These are phyloP conservation scores for Aspergillus hortae DNA, from an alignment of 2,329 filamentous ascomycete species.

Conservation along the genomic window DNA sequence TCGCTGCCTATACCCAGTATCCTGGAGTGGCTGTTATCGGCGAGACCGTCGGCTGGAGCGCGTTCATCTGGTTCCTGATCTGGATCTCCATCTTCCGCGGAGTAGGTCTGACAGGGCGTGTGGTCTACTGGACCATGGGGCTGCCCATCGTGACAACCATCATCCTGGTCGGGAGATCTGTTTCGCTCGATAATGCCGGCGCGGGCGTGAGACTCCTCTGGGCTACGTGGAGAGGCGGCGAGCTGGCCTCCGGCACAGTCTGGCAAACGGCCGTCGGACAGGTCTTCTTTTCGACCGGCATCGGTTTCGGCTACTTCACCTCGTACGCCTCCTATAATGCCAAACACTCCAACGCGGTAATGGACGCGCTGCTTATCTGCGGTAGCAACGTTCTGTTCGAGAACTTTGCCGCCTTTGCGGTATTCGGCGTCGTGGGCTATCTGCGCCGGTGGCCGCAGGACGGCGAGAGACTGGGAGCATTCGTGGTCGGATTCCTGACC, in stretches of 20 bases:
- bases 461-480: slow-evolving; percentile 46
- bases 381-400: slow-evolving; percentile 56
- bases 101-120: slow-evolving; percentile 55
- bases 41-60: slow-evolving; percentile 57
- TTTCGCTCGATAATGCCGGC: slow-evolving; percentile 53
- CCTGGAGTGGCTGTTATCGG: slow-evolving; percentile 47
- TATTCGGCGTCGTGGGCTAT: slow-evolving; percentile 57
- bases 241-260: slow-evolving; percentile 50
- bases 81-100: slow-evolving; percentile 60
- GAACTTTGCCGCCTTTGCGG: slow-evolving; percentile 48
- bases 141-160: slow-evolving; percentile 56
- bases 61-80: slow-evolving; percentile 58
- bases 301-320: slow-evolving; percentile 59
- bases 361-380: slow-evolving; percentile 56
- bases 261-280: slow-evolving; percentile 61
- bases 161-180: slow-evolving; percentile 52
- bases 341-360: slow-evolving; percentile 56
- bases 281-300: slow-evolving; percentile 58
- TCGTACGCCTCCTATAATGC: slow-evolving; percentile 57
- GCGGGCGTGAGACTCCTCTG: slow-evolving; percentile 51
- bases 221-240: slow-evolving; percentile 48
- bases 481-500: slow-evolving; percentile 58
- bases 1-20: slow-evolving; percentile 47
- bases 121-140: slow-evolving; percentile 62
- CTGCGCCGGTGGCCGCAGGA: slow-evolving; percentile 41